Evolutionary conservation across 2,329 filamentous ascomycete genomes (phyloP), one percentile per base, ranked within the genome.

Genomic region (Colletotrichum incanum): DNA sequence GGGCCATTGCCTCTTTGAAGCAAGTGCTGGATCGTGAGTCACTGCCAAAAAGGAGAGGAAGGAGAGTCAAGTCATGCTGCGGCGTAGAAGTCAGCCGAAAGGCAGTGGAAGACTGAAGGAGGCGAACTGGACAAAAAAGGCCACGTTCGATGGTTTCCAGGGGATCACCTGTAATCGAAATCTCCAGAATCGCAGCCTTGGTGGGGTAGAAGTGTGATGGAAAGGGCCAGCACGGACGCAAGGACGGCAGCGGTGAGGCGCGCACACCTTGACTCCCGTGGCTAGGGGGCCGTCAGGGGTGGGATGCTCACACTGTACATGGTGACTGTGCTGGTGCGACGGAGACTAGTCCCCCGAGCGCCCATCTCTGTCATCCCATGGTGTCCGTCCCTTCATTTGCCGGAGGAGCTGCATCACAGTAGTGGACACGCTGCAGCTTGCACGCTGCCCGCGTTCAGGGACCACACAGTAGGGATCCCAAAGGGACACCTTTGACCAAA

Each of bases 401-500:
- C 31, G 45, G 20, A 56, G 54, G 34, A 43, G 49, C 47, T 41
- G 34, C 45, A 50, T 47, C 18, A 59, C 59, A 55, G 52, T 47
- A 49, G 37, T 23, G 41, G 50, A 68, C 62, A 41, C 41, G 23
- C 39, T 52, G 39, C 43, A 34, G 23, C 18, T 26, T 39, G 20
- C 14, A 56, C 18, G n/a, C 64, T 67, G 45, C 45, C 47, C 12
- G 43, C 50, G 43, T 37, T 26, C 8, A 72, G 31, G 67, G 20
- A 59, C 74, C 73, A 63, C 66, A 77, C 76, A 77, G 76, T 77
- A 23, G 23, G 34, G 70, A 60, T 64, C 31, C 65, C 49, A n/a
- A 16, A 58, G 23, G 31, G 49, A 43, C 60, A 61, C 59, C 66
- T 59, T 61, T 5, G 18, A 31, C 50, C 56, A 65, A 50, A 34